Evolutionary conservation across 176 grass and related monocot genomes (phyloP), one percentile per base, ranked within the genome.

Genomic region (Neostapfia colusana): DNA sequence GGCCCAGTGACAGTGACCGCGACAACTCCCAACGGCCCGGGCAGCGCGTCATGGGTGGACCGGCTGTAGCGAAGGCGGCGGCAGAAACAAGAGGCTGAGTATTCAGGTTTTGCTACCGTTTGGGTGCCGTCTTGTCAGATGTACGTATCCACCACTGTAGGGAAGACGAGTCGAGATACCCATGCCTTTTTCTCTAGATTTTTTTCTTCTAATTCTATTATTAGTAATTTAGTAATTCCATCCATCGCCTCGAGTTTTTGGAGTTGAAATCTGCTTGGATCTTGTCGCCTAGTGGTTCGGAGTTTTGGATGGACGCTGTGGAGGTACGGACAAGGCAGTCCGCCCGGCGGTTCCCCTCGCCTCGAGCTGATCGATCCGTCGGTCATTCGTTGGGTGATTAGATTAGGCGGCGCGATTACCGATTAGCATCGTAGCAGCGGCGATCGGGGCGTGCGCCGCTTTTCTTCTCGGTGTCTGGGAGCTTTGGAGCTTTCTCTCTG

Each of bases 231-330:
- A 31, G 31, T 3, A 71, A 71, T 24, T 3, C 36, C 51, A 15
- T 31, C 31, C 31, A 31, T 31, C 31, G 31, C 1, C 1, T 31
- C 31, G 43, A 45, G 14, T 67, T 73, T 73, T 54, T 74, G 28
- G 58, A n/a, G 57, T 10, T 44, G 45, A 73, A 53, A 34, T 60
- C 46, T 3, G 8, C 9, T 2, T 5, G 6, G 6, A 27, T 38
- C 26, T 48, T 65, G 81, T 84, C 81, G 55, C 2, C 6, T 59
- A 80, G 70, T 76, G 81, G 39, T 10, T 46, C 5, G 77, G 23
- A 24, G 62, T 86, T 88, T 83, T 84, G 81, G 86, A 64, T n/a
- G 71, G 70, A 88, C 8, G 65, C 70, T 80, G 70, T 43, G 35
- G 12, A 55, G 31, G 82, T 65, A 57, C 66, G 45, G 58, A 63